A percentile compares a stretch with the other conserved stretches of the same genome.
phyloP scores from a whole-genome alignment of 2,329 filamentous ascomycete species.

The Xylaria sp. region DNA sequence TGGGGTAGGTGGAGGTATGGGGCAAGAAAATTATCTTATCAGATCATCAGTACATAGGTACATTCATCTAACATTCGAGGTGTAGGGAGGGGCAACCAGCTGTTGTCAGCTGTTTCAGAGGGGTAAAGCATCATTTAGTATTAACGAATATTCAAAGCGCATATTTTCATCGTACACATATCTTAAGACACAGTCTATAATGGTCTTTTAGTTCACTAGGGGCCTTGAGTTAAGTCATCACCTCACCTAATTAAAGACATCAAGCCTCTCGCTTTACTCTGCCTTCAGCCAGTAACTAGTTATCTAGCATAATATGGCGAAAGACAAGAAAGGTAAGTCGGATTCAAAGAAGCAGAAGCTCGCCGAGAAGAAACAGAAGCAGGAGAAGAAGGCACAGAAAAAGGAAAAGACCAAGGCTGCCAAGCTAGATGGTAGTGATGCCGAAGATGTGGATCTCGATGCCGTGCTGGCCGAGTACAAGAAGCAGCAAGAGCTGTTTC shows the following conservation, averaged over 20 bases:
- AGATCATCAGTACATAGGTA: constrained; percentile 42
- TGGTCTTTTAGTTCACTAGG: neutral
- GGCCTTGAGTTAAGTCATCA: neutral
- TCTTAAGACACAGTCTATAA: neutral
- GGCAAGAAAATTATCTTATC: constrained; percentile 36
- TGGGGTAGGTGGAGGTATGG: constrained; percentile 8
- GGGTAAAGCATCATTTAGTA: constrained; percentile 22
- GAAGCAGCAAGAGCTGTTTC: constrained; percentile 90
- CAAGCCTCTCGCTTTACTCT: neutral
- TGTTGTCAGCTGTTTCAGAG: constrained; percentile 34
- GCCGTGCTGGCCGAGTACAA: constrained; percentile 93
- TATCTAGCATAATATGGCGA: constrained; percentile 53
- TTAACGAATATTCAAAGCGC: neutral
- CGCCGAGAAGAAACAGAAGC: constrained; percentile 77
- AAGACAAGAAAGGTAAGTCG: constrained; percentile 58
- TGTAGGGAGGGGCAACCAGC: constrained; percentile 38
- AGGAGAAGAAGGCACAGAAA: constrained; percentile 90
- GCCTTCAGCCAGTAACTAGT: neutral
- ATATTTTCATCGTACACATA: neutral
- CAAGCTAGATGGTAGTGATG: constrained; percentile 83
- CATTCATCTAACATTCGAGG: constrained; percentile 27
- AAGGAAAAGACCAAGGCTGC: constrained; percentile 78
- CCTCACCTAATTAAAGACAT: neutral
- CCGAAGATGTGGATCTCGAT: constrained; percentile 92
- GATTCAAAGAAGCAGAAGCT: constrained; percentile 59